Evolutionary conservation across 2,329 filamentous ascomycete genomes (phyloP).

Genomic region (Lasiodiplodia citricola): DNA sequence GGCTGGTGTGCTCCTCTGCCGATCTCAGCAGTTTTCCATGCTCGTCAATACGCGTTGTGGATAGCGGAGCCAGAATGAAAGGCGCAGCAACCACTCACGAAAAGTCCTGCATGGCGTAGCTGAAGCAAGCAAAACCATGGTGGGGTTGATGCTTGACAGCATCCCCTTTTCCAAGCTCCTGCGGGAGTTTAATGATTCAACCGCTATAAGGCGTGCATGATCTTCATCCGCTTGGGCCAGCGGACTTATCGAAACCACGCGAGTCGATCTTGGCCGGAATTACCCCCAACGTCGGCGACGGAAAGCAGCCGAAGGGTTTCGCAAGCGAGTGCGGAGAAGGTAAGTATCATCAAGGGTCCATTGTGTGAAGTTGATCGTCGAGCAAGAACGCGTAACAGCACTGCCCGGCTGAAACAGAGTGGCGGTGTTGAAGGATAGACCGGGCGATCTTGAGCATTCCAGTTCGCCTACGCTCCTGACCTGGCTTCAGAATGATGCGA

Average conservation of each 20-base stretch:
- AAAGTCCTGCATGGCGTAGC: neutral
- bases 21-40: neutral
- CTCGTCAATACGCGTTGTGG: neutral
- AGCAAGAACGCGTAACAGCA: slow-evolving; percentile 9
- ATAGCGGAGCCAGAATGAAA: neutral
- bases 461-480: neutral
- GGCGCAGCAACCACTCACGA: neutral
- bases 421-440: neutral
- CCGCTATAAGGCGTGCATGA: slow-evolving; percentile 18
- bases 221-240: slow-evolving; percentile 20
- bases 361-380: slow-evolving; percentile 3
- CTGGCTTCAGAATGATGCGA: too few species aligned
- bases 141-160: neutral
- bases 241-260: slow-evolving; percentile 4
- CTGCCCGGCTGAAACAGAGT: neutral
- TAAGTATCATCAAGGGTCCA: slow-evolving; percentile 6
- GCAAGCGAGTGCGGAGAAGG: slow-evolving; percentile 6
- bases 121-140: neutral
- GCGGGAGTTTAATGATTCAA: slow-evolving; percentile 13
- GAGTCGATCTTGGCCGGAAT: slow-evolving; percentile 11
- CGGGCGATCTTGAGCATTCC: neutral
- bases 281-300: neutral
- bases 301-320: neutral
- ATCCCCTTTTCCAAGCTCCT: slow-evolving; percentile 8
- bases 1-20: neutral